phyloP scores from a whole-genome alignment of 208 protist genomes.

The Herpetomonas samuelpessoai region DNA sequence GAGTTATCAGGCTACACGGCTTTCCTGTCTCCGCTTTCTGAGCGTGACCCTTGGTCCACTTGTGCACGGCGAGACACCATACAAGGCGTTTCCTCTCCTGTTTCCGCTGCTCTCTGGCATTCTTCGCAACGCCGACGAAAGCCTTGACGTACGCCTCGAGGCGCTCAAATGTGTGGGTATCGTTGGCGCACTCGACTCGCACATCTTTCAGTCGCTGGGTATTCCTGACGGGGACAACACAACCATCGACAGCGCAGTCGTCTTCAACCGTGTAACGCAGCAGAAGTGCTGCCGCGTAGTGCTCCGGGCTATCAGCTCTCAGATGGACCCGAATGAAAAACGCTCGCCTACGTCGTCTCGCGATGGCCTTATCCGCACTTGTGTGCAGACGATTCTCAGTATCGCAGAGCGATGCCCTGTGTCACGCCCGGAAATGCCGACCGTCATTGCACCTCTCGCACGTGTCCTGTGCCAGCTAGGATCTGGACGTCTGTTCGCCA shows the following conservation, averaged over 20 bases:
- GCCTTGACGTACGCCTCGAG: constrained; percentile 71
- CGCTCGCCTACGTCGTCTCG: constrained; percentile 27
- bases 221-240: constrained; percentile 29
- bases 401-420: constrained; percentile 70
- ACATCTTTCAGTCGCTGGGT: constrained; percentile 65
- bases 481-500: constrained; percentile 44
- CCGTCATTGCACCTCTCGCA: constrained; percentile 58
- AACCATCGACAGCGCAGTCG: constrained; percentile 17
- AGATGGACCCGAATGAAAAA: constrained; percentile 52
- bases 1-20: constrained; percentile 41
- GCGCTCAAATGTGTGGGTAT: constrained; percentile 70
- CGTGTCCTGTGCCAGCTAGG: constrained; percentile 50
- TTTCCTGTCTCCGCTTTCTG: constrained; percentile 77
- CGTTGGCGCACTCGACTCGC: constrained; percentile 77
- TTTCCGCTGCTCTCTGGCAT: constrained; percentile 63
- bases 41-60: constrained; percentile 59
- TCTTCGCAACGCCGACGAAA: constrained; percentile 63
- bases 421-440: constrained; percentile 52
- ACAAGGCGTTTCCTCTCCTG: constrained; percentile 67
- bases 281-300: constrained; percentile 72
- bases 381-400: constrained; percentile 71
- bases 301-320: constrained; percentile 46
- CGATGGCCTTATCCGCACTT: constrained; percentile 51
- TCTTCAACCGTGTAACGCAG: constrained; percentile 47
- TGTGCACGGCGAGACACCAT: constrained; percentile 58